Percentiles rank a stretch among this genome's conserved stretches.
phyloP scores from a whole-genome alignment of 208 protist genomes.

The Polymyxa betae region DNA sequence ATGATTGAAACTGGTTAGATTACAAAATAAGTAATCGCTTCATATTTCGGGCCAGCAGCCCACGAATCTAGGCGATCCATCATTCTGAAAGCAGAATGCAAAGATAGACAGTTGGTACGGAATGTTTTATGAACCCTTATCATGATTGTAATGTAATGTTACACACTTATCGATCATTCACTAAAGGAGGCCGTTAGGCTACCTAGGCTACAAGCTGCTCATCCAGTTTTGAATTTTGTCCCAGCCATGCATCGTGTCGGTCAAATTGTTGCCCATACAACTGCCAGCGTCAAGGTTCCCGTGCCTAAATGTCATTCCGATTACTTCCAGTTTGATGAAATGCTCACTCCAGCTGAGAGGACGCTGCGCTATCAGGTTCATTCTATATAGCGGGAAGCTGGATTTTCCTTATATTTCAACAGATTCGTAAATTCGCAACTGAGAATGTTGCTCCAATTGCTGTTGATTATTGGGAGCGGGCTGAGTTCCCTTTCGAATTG shows the following conservation, averaged over 20 bases:
- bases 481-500: conserved; percentile 12
- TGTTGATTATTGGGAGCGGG: not conserved
- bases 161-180: too few species aligned
- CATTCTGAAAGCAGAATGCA: too few species aligned
- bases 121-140: too few species aligned
- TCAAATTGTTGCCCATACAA: not conserved
- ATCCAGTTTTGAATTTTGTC: too few species aligned
- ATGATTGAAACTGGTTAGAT: too few species aligned
- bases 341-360: not conserved
- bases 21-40: too few species aligned
- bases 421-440: not conserved
- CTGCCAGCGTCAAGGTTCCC: not conserved
- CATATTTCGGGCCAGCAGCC: too few species aligned
- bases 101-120: too few species aligned
- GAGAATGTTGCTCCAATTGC: not conserved
- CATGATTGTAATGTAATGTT: too few species aligned
- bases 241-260: conserved; percentile 40
- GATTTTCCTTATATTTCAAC: not conserved
- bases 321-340: conserved; percentile 26
- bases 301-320: not conserved
- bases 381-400: not conserved
- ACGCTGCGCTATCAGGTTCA: not conserved
- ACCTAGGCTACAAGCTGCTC: too few species aligned
- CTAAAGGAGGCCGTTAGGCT: too few species aligned
- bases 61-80: too few species aligned